Evolutionary conservation across 2,329 filamentous ascomycete genomes (phyloP), one percentile per base, ranked within the genome.

Genomic region (Blastomyces gilchristii): DNA sequence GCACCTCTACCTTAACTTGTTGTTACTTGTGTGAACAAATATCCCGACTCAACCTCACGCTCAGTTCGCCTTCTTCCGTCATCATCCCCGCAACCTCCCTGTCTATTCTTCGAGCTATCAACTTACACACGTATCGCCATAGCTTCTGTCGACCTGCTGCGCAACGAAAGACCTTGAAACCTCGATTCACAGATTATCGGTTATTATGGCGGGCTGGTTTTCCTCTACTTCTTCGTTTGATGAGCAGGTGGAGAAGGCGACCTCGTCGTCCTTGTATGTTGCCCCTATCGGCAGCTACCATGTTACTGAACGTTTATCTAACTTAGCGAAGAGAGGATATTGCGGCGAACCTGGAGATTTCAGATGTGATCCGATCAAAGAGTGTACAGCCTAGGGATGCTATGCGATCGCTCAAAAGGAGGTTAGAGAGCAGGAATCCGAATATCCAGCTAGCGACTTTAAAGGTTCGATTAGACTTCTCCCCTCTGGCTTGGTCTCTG

Each of bases 301-400:
- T 45, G 34, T 58, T 37, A 8, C 25, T 12, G 14, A 49, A 31
- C 47, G n/a, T 63, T 54, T 62, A 8, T 8, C 65, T 67, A 60
- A 67, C 64, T 49, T 45, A 56, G 28, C 62, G 62, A 4, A 95
- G 91, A 69, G 92, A 99, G 78, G 93, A 99, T 73, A 97, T 99
- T 75, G 89, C 94, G 50, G 85, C 97, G 69, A 97, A 97, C 75
- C 87, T 99, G 72, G 94, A 99, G 78, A 97, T 99, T 70, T 97
- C 93, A 75, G 94, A 99, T 79, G 82, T 96, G 70, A 97, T 99
- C 76, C 86, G 94, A 70, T 97, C 92, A 72, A 97, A 97, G 81
- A 96, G 91, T 22, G 93, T 99, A 60, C 91, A 92, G 75, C 93
- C 94, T 62, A 97, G 93, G 77, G 94, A 99, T 77, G 94, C 94